Evolutionary conservation across 208 protist genomes (phyloP), one percentile per base, ranked within the genome.

Genomic region (Leishmania braziliensis): DNA sequence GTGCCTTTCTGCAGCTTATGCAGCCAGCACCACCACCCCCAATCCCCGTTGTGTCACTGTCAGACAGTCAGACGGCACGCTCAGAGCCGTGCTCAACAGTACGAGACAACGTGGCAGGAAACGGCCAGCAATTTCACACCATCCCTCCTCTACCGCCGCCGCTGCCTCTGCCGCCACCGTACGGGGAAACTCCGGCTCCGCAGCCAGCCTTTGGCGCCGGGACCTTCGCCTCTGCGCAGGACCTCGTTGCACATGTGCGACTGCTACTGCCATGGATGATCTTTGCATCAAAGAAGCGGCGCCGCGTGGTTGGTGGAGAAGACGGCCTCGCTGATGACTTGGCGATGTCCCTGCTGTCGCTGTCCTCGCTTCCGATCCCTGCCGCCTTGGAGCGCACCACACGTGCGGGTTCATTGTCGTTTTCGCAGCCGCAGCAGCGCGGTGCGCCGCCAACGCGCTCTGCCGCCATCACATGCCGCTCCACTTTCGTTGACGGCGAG

Each of bases 191-290:
- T 6, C 33, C 74, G 26, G 39, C 68, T 43, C 74, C 71, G 14
- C 72, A 68, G 16, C 29, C 58, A 0, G 63, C 69, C 56, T 43
- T 75, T 12, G 78, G 82, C 1, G 72, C 82, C 4, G 78, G 82
- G 8, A 80, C 73, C 33, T 77, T 86, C 50, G 63, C 39, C 33
- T 69, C 78, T 8, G 56, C 65, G 18, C 82, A 82, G 46, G 65
- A 79, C 12, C 33, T 86, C 18, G 73, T 86, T 10, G 78, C 73
- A 3, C 72, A 77, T 48, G 65, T 77, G 33, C 82, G 82, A 50
- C 74, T 86, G 54, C 39, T 33, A 53, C 82, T 77, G 73, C 54
- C 14, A 43, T 86, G 82, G 82, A 77, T 78, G 12, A 65, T 82
- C 20, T 4, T 63, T 5, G 74, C 74, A 10, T 16, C 74, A 36